Evolutionary conservation across 768 basidiomycete species (phyloP).

Genomic region (Rhodotorula diobovata): DNA sequence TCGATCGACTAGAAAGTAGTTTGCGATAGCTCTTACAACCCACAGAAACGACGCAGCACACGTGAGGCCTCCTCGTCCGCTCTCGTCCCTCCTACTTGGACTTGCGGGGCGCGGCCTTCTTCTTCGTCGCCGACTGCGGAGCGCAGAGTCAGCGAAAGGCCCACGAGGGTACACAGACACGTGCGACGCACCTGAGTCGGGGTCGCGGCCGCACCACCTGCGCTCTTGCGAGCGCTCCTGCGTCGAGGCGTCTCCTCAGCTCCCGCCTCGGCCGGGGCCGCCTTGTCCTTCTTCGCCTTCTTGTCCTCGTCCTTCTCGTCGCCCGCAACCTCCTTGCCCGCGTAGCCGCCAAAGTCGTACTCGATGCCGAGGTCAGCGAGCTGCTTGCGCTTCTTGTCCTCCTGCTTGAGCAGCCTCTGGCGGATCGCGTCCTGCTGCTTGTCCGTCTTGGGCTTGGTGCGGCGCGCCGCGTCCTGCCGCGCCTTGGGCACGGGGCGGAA

Average conservation of each 20-base stretch:
- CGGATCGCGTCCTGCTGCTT: constrained; percentile 63
- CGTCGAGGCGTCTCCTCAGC: constrained; percentile 14
- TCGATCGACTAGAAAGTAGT: no score
- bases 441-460: constrained; percentile 71
- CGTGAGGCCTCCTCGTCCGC: no score
- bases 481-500: constrained; percentile 67
- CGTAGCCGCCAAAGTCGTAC: constrained; percentile 82
- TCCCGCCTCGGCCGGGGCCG: constrained; percentile 5
- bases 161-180: no score
- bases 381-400: constrained; percentile 71
- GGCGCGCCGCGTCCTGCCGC: constrained; percentile 58
- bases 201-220: neutral
- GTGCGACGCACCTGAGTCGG: constrained; percentile 15
- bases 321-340: constrained; percentile 46
- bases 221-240: constrained; percentile 32
- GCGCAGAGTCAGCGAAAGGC: neutral
- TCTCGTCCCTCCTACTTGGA: neutral
- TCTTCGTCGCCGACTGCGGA: constrained; percentile 11
- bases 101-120: constrained; percentile 11
- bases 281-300: constrained; percentile 18
- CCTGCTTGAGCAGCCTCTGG: constrained; percentile 67
- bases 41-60: no score
- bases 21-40: no score
- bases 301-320: constrained; percentile 9
- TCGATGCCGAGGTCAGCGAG: constrained; percentile 75